Evolutionary conservation across 2,329 filamentous ascomycete species (phyloP).

Genomic region (Hypoxylon sp.): DNA sequence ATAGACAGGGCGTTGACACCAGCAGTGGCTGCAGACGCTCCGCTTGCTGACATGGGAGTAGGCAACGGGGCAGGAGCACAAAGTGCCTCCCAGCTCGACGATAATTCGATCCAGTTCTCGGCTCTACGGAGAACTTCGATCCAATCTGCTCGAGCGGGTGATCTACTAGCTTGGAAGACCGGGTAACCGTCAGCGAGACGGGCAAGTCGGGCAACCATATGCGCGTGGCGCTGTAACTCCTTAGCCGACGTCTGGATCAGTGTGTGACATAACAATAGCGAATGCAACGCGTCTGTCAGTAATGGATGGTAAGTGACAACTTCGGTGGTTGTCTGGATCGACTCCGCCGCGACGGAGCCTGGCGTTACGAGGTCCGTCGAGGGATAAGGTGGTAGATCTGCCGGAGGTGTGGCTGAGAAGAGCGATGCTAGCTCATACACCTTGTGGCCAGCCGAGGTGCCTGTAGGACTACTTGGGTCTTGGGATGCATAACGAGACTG

Average conservation of each 20-base stretch:
- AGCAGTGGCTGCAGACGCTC: slow-evolving; percentile 50
- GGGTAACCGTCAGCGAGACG: slow-evolving; percentile 85
- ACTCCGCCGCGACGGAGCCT: slow-evolving; percentile 49
- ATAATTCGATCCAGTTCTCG: slow-evolving; percentile 78
- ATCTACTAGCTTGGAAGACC: slow-evolving; percentile 80
- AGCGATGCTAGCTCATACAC: slow-evolving; percentile 70
- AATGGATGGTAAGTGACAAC: slow-evolving; percentile 85
- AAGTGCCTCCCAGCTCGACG: slow-evolving; percentile 77
- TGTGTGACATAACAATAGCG: slow-evolving; percentile 82
- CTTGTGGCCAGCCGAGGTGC: slow-evolving; percentile 54
- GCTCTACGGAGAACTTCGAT: slow-evolving; percentile 78
- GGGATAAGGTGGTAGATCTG: slow-evolving; percentile 78
- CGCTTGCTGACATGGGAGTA: slow-evolving; percentile 43
- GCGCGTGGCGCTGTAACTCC: slow-evolving; percentile 82
- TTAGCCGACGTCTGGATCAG: slow-evolving; percentile 83
- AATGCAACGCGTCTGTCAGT: slow-evolving; percentile 83
- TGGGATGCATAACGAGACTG: slow-evolving; percentile 61
- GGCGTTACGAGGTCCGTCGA: slow-evolving; percentile 57
- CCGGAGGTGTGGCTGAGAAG: slow-evolving; percentile 77
- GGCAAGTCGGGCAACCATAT: slow-evolving; percentile 83
- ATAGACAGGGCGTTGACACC: slow-evolving; percentile 57
- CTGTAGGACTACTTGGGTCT: slow-evolving; percentile 56
- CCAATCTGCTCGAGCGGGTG: slow-evolving; percentile 83
- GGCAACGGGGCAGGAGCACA: slow-evolving; percentile 73
- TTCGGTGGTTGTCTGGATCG: slow-evolving; percentile 64